phyloP scores from a whole-genome alignment of 73 alveolate species.

The Breviolum minutum region DNA sequence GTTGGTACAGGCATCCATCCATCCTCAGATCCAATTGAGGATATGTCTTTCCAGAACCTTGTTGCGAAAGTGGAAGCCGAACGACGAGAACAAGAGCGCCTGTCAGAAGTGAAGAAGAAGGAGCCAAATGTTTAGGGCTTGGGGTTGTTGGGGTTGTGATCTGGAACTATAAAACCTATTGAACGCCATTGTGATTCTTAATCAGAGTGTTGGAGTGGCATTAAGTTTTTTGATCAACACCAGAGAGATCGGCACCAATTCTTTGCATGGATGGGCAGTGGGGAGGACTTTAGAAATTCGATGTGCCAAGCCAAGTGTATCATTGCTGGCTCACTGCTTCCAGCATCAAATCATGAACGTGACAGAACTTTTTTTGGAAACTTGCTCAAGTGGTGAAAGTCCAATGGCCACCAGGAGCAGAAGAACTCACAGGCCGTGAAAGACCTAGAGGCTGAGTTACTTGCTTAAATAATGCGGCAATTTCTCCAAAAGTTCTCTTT shows the following conservation, averaged over 20 bases:
- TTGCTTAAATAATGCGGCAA: background rate
- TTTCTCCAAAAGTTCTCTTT: too few species aligned
- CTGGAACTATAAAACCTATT: too few species aligned
- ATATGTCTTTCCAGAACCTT: conserved; percentile 88
- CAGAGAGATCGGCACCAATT: too few species aligned
- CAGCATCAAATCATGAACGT: too few species aligned
- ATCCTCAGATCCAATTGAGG: background rate
- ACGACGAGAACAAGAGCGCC: conserved; percentile 84
- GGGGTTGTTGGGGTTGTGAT: background rate
- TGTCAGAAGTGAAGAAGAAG: conserved; percentile 76
- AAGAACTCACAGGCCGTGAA: conserved; percentile 82
- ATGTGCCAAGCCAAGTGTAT: too few species aligned
- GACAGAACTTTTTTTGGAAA: too few species aligned
- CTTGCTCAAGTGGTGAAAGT: background rate
- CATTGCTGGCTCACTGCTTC: too few species aligned
- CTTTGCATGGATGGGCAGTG: too few species aligned
- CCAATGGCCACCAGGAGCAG: conserved; percentile 42
- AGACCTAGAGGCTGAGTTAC: conserved; percentile 73
- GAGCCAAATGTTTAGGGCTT: background rate
- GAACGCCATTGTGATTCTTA: background rate
- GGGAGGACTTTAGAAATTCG: too few species aligned
- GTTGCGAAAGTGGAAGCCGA: conserved; percentile 90
- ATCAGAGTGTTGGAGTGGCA: background rate
- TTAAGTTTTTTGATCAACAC: background rate
- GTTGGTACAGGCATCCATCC: background rate